These are phyloP conservation scores for Microcyclosporella mali DNA, from an alignment of 2,329 filamentous ascomycete genomes.

Conservation along the genomic window DNA sequence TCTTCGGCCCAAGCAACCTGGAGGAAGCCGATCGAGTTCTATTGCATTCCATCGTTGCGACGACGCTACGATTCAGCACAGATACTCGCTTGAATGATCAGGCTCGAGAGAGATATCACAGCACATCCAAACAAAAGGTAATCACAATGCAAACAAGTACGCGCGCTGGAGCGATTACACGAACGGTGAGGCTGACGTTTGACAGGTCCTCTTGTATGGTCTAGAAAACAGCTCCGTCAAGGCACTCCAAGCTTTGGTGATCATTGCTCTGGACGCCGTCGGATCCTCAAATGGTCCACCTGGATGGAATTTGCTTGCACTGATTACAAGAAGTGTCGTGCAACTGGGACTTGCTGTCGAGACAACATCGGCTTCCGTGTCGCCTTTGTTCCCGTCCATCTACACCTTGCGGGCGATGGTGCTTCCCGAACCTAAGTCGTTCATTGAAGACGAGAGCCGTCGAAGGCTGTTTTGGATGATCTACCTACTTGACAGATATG, in stretches of 20 bases:
- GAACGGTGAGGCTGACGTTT: background rate
- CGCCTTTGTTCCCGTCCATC: constrained; percentile 75
- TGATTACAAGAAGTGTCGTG: constrained; percentile 83
- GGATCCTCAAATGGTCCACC: constrained; percentile 85
- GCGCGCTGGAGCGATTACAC: background rate
- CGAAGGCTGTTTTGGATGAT: constrained; percentile 90
- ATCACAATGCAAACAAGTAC: background rate
- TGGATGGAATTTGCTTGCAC: constrained; percentile 83
- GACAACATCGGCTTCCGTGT: constrained; percentile 68
- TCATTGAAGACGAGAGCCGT: constrained; percentile 82
- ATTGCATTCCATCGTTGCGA: constrained; percentile 82
- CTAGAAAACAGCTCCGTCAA: constrained; percentile 87
- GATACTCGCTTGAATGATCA: constrained; percentile 69
- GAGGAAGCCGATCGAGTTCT: constrained; percentile 78
- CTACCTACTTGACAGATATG: constrained; percentile 82
- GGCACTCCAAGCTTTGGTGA: constrained; percentile 78
- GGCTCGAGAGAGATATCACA: constrained; percentile 67
- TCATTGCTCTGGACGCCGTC: constrained; percentile 76
- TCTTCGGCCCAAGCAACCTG: constrained; percentile 70
- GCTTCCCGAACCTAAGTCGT: constrained; percentile 73
- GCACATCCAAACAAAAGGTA: constrained; percentile 68
- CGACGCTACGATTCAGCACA: constrained; percentile 75
- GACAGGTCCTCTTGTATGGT: constrained; percentile 68
- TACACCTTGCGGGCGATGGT: constrained; percentile 83
- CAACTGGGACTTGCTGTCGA: constrained; percentile 83